Evolutionary conservation across 805 yeast species (phyloP).

Genomic region (Hanseniaspora valbyensis): DNA sequence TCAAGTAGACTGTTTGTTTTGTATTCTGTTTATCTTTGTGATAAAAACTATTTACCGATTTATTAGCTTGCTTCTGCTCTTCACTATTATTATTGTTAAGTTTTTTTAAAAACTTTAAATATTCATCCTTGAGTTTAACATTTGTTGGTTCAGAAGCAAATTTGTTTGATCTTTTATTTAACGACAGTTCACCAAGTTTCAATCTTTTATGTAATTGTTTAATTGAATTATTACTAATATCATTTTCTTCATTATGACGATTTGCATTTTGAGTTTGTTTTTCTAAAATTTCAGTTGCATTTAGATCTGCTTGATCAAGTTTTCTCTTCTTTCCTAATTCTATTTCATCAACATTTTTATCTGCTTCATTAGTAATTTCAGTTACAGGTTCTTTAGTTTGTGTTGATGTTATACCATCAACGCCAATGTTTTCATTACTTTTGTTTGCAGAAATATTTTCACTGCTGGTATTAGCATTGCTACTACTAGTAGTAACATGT

Average conservation of each 20-base stretch:
- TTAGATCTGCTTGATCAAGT: not conserved
- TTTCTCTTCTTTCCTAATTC: not conserved
- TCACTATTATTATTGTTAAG: slow-evolving; percentile 7
- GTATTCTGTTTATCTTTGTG: slow-evolving; percentile 19
- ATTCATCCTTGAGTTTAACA: not conserved
- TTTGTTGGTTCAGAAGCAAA: slow-evolving; percentile 8
- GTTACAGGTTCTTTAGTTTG: not conserved
- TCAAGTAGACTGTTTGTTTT: slow-evolving; percentile 35
- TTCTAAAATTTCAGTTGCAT: not conserved
- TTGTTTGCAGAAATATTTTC: slow-evolving; percentile 1
- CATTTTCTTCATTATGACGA: not conserved
- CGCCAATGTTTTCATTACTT: not conserved
- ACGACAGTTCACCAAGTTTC: not conserved
- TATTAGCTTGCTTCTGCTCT: not conserved
- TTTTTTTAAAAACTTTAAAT: not conserved
- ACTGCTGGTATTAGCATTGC: not conserved
- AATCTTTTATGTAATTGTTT: not conserved
- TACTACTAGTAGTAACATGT: not conserved
- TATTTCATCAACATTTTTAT: too few species aligned
- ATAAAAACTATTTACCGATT: slow-evolving; percentile 12
- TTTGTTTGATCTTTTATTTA: not conserved
- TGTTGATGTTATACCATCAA: not conserved
- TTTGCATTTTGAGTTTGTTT: too few species aligned
- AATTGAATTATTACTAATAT: not conserved
- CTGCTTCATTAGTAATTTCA: too few species aligned